Evolutionary conservation across 148 eudicot genomes (phyloP), one percentile per base, ranked within the genome.

Genomic region (Camellia sinensis): DNA sequence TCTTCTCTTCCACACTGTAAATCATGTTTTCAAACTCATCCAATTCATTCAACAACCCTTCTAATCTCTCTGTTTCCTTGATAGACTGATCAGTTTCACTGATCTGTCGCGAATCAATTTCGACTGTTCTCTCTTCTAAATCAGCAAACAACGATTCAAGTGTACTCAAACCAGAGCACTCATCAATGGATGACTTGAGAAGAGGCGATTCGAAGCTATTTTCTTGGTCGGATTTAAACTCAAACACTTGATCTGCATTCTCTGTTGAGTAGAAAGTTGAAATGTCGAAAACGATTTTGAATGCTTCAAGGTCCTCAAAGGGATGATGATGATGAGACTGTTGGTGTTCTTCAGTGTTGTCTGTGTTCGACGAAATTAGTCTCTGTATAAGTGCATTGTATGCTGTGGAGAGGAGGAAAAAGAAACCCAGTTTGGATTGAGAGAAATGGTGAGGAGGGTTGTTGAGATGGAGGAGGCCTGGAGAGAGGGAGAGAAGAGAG

Each of bases 291-390:
- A 91, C 87, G 41, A 87, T 79, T 78, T 80, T 90, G 79, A 82
- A 94, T 59, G 89, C 83, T 50, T 91, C 91, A 75, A 89, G 75
- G 81, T 87, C 93, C 60, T 90, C 92, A 68, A 84, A 64, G 0
- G 37, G 37, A 29, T 29, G 37, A 29, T 22, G 29, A 22, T 18
- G 43, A 9, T 53, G 43, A 53, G 78, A 56, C 9, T 76, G 85
- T n/a, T 74, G 85, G 37, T 67, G 37, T 29, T 29, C 78, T 17
- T 66, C 86, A 8, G 37, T 29, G 37, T 81, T 70, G 2, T 82
- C 88, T 67, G 37, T 79, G 3, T 50, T 65, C 0, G 81, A 56
- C 29, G 82, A 50, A 22, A 43, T 62, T 1, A 79, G 46, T 2
- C 84, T 86, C 73, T 82, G 80, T 2, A 52, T 8, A 48, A 86